phyloP scores from a whole-genome alignment of 1,139 yeast genomes.

The Geotrichum restrictum region DNA sequence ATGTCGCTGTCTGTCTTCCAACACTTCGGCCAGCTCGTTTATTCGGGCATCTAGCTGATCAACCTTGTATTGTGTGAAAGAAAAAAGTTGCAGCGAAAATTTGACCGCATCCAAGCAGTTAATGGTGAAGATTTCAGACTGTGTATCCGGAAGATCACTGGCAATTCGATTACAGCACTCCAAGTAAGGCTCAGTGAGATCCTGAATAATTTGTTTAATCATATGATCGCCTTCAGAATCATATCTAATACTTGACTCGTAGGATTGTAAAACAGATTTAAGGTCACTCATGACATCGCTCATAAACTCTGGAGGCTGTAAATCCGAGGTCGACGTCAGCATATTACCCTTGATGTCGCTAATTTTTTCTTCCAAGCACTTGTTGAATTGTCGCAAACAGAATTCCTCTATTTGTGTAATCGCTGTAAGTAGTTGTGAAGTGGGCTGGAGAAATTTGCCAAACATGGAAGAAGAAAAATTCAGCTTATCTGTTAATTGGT shows the following conservation, averaged over 20 bases:
- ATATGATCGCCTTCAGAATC: slow-evolving; percentile 30
- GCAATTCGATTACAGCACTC: slow-evolving; percentile 37
- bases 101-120: slow-evolving; percentile 40
- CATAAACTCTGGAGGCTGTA: slow-evolving; percentile 41
- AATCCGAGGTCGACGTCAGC: slow-evolving; percentile 25
- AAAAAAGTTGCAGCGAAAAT: slow-evolving; percentile 33
- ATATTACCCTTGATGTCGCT: slow-evolving; percentile 24
- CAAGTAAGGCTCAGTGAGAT: slow-evolving; percentile 38
- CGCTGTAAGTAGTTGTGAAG: slow-evolving; percentile 28
- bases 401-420: slow-evolving; percentile 31
- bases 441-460: slow-evolving; percentile 40
- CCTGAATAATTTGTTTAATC: slow-evolving; percentile 34
- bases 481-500: slow-evolving; percentile 59
- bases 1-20: slow-evolving; percentile 32
- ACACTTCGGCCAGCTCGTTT: slow-evolving; percentile 33
- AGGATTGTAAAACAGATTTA: slow-evolving; percentile 35
- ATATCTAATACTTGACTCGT: slow-evolving; percentile 36
- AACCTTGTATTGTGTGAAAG: slow-evolving; percentile 34
- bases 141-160: slow-evolving; percentile 27
- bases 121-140: slow-evolving; percentile 35
- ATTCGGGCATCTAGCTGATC: slow-evolving; percentile 34
- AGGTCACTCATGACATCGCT: slow-evolving; percentile 36
- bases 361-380: slow-evolving; percentile 31
- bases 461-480: slow-evolving; percentile 70
- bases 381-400: slow-evolving; percentile 34